Evolutionary conservation across 257 asterid species (phyloP), one percentile per base, ranked within the genome.

Genomic region (Cinchona pubescens): DNA sequence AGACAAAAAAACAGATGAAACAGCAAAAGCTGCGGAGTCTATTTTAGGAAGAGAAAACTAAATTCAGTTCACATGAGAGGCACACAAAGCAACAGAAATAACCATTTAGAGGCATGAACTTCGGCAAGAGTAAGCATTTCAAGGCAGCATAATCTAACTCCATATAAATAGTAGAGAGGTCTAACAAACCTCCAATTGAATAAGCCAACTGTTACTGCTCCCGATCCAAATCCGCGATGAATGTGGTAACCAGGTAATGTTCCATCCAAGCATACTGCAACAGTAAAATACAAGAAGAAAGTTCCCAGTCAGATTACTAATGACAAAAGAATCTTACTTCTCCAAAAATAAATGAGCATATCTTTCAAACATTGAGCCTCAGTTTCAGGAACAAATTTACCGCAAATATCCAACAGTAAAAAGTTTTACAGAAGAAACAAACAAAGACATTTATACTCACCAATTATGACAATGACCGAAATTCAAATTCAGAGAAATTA

Each of bases 181-280:
- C 61, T 35, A 29, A 82, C 96, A 34, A 82, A 95, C 99, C 99
- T 95, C 98, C 81, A 95, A 83, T 77, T 91, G 88, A 79, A 95
- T 69, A 75, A 95, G 97, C 99, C 99, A 95, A 85, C 97, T 95
- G 79, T 91, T 85, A n/a, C n/a, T 49, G 86, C 91, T 67, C 98
- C 98, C 0, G 88, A 78, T 25, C 97, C 98, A 68, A 73, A 89
- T 72, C 99, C 98, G 0, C 85, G 88, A 77, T 92, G 90, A 83
- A 92, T 64, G 90, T 95, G 98, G 84, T 95, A 95, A 79, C 93
- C 99, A 48, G 98, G 98, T 78, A 82, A 30, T 29, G 98, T 84
- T 78, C 99, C 99, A 73, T 95, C 99, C 87, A 95, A 82, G 80
- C 99, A 95, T 32, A 92, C 99, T 95, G 92, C 74, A 79, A 37